A percentile compares a stretch with the other conserved stretches of the same genome.
Conservation (phyloP, 805 yeast genomes). For the Jamesozyma hellenica region DNA sequence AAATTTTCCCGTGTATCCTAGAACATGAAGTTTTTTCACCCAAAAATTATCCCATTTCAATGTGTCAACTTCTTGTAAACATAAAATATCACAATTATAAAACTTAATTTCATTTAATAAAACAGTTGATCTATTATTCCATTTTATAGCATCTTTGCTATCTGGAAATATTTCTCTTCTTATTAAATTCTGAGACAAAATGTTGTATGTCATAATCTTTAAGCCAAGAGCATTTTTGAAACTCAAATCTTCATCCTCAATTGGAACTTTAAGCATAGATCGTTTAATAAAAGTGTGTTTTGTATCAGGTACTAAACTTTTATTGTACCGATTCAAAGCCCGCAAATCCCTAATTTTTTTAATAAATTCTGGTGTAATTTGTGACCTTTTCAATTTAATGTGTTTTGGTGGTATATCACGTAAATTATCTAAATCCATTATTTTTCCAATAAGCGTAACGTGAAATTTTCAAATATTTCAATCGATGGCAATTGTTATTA, state of each 20-base stretch:
- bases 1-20: constrained; percentile 47
- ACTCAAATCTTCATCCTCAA: no score
- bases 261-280: constrained; percentile 14
- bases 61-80: constrained; percentile 78
- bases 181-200: constrained; percentile 76
- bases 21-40: constrained; percentile 40
- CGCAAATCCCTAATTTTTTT: constrained; percentile 24
- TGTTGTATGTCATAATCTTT: constrained; percentile 66
- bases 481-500: no score
- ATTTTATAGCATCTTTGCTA: constrained; percentile 64
- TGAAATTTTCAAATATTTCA: no score
- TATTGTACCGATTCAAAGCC: constrained; percentile 5
- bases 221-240: constrained; percentile 9
- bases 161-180: constrained; percentile 71
- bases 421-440: background rate
- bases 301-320: constrained; percentile 1
- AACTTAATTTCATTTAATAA: constrained; percentile 51
- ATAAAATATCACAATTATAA: constrained; percentile 63
- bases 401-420: constrained; percentile 1
- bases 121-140: constrained; percentile 61
- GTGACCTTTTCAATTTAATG: constrained; percentile 2
- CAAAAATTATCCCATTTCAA: constrained; percentile 56
- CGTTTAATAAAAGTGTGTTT: constrained; percentile 12
- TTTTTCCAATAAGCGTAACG: no score
- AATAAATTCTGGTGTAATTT: constrained; percentile 6